These are phyloP conservation scores for Bipolaris bicolor DNA, from an alignment of 2,329 filamentous ascomycete species.

Conservation along the genomic window DNA sequence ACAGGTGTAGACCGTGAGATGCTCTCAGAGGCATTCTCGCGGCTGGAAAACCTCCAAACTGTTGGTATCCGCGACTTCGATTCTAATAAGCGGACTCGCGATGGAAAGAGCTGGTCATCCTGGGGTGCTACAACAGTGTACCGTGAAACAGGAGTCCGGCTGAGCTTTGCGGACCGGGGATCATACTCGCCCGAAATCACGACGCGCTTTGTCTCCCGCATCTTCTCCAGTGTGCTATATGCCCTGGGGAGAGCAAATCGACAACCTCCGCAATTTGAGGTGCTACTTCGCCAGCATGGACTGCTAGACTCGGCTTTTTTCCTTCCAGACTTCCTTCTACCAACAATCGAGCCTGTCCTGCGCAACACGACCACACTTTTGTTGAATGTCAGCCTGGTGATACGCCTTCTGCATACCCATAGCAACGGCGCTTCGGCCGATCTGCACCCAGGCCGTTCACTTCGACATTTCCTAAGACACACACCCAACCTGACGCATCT, in stretches of 20 bases:
- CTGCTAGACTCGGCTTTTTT: constrained; percentile 54
- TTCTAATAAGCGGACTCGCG: constrained; percentile 57
- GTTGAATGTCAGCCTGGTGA: constrained; percentile 40
- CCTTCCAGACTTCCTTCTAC: constrained; percentile 51
- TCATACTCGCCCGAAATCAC: constrained; percentile 9
- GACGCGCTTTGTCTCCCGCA: constrained; percentile 19
- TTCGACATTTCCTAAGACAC: constrained; percentile 50
- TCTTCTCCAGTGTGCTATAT: constrained; percentile 30
- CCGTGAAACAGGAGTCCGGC: constrained; percentile 44
- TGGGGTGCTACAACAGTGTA: constrained; percentile 58
- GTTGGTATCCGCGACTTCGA: constrained; percentile 67
- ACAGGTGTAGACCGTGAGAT: constrained; percentile 60
- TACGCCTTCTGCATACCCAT: constrained; percentile 18
- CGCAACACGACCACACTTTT: constrained; percentile 56
- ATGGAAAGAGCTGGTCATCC: constrained; percentile 60
- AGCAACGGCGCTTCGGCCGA: constrained; percentile 14
- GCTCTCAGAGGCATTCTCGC: constrained; percentile 62
- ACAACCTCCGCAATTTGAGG: constrained; percentile 55
- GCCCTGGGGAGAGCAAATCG: constrained; percentile 41
- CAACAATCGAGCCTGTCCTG: constrained; percentile 52
- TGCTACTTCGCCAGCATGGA: constrained; percentile 51
- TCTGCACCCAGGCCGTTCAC: constrained; percentile 22
- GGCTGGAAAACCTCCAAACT: constrained; percentile 61
- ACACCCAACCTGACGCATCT: constrained; percentile 58
- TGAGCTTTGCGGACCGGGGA: constrained; percentile 17